phyloP scores from a whole-genome alignment of 176 grass and related monocot species.

The Alopecurus myosuroides region DNA sequence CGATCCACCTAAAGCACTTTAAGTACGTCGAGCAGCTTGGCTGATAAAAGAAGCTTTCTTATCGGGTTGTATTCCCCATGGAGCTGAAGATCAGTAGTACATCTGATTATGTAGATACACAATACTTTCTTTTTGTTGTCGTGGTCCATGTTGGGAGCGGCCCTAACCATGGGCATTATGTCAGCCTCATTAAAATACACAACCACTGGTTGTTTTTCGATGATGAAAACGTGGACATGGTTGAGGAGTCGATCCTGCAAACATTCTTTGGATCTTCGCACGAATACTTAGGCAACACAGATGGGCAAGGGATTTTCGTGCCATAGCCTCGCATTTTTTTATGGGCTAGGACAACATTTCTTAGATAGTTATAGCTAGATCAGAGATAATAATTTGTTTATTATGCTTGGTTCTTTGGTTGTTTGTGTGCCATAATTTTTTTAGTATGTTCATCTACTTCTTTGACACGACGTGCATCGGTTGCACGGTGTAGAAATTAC shows the following conservation, averaged over 20 bases:
- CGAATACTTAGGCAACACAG: constrained; percentile 93
- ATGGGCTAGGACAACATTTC: not conserved
- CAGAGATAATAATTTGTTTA: constrained; percentile 19
- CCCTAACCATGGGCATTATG: constrained; percentile 96
- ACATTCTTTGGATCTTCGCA: constrained; percentile 93
- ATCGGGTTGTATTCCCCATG: constrained; percentile 94
- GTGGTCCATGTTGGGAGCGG: constrained; percentile 96
- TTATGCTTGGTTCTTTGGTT: constrained; percentile 6
- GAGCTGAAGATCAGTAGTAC: constrained; percentile 87
- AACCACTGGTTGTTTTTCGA: constrained; percentile 98
- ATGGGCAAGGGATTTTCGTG: constrained; percentile 46
- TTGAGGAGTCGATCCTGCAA: constrained; percentile 83
- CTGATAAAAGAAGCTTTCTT: constrained; percentile 90
- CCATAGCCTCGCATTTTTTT: not conserved
- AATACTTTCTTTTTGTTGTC: constrained; percentile 92
- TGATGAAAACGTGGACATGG: constrained; percentile 94
- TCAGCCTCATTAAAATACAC: constrained; percentile 94
- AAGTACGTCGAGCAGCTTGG: constrained; percentile 96
- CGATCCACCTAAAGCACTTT: constrained; percentile 90
- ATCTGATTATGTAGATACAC: constrained; percentile 65
- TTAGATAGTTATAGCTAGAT: too few relatives aligned
- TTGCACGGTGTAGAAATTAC: not conserved
- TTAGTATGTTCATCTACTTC: constrained; percentile 11
- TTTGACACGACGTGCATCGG: constrained; percentile 10
- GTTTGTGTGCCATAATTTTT: constrained; percentile 23